phyloP scores from a whole-genome alignment of 1,284 basidiomycete genomes.

The Ceratobasidium sp. region DNA sequence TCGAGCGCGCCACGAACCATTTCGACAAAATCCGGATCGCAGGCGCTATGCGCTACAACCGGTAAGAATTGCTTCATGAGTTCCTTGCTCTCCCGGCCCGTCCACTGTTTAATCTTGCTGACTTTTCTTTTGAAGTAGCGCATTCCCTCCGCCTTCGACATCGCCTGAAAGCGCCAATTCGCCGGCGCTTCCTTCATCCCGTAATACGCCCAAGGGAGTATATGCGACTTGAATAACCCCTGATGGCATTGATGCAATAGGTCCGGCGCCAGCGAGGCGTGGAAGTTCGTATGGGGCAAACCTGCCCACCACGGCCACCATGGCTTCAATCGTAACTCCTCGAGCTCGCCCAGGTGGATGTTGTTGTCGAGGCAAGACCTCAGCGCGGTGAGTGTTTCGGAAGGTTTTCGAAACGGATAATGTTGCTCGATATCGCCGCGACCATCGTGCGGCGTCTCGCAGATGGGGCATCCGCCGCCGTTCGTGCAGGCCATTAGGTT shows the following conservation, averaged over 20 bases:
- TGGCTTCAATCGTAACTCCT: too few relatives aligned
- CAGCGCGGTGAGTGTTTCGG: too few relatives aligned
- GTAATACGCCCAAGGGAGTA: conserved; percentile 48
- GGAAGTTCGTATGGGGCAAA: conserved; percentile 53
- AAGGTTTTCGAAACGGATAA: too few relatives aligned
- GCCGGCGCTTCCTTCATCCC: conserved; percentile 17
- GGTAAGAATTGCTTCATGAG: conserved; percentile 53
- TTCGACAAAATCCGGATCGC: conserved; percentile 38
- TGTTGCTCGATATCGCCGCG: too few relatives aligned
- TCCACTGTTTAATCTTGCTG: conserved; percentile 53
- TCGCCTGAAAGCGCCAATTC: conserved; percentile 32
- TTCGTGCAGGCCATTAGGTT: background rate
- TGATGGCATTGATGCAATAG: conserved; percentile 57
- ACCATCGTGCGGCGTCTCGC: background rate
- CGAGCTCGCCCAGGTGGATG: too few relatives aligned
- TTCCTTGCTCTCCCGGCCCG: conserved; percentile 55
- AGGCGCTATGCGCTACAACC: background rate
- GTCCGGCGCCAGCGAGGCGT: conserved; percentile 52
- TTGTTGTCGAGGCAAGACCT: too few relatives aligned
- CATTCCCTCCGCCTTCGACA: conserved; percentile 23
- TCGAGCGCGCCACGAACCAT: background rate
- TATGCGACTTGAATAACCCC: conserved; percentile 54
- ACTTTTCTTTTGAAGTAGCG: conserved; percentile 39
- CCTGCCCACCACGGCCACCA: too few relatives aligned
- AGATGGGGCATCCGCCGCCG: background rate